A percentile compares a stretch with the other conserved stretches of the same genome.
Conservation (phyloP, 2,329 filamentous ascomycete genomes). For the Penicillium sp. region DNA sequence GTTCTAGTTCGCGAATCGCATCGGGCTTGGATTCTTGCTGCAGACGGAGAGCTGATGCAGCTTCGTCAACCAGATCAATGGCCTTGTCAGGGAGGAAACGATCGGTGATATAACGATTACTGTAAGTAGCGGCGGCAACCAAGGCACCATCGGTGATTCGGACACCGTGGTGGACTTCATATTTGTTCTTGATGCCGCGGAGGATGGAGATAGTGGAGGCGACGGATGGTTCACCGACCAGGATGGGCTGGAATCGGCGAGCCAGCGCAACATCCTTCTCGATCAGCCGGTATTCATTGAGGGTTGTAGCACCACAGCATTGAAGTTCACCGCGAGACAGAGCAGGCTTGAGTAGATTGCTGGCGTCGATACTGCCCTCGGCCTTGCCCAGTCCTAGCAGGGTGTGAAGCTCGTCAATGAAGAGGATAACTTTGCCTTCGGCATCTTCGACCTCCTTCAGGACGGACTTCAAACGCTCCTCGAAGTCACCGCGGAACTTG, state of each 20-base stretch:
- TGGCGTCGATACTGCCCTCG: constrained; percentile 95
- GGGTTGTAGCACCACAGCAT: constrained; percentile 91
- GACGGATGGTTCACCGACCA: constrained; percentile 89
- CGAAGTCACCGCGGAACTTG: constrained; percentile 95
- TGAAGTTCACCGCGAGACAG: constrained; percentile 92
- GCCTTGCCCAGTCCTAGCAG: constrained; percentile 91
- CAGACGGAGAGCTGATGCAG: constrained; percentile 83
- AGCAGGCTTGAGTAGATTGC: constrained; percentile 91
- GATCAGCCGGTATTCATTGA: constrained; percentile 89
- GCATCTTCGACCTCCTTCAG: constrained; percentile 90
- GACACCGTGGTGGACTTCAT: constrained; percentile 96
- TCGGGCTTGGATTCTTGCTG: constrained; percentile 98
- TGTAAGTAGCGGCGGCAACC: constrained; percentile 88
- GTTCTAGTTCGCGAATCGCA: constrained; percentile 87
- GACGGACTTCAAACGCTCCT: constrained; percentile 89
- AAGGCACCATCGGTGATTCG: constrained; percentile 90
- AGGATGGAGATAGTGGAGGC: constrained; percentile 94
- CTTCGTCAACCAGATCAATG: constrained; percentile 95
- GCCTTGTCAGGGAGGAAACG: constrained; percentile 96
- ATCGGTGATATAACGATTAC: constrained; percentile 95
- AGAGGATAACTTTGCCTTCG: constrained; percentile 87
- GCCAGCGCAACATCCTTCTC: constrained; percentile 96
- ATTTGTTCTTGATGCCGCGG: constrained; percentile 94
- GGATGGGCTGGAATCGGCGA: constrained; percentile 89
- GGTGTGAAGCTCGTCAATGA: constrained; percentile 93